These are phyloP conservation scores for Herpetomonas muscarum DNA, from an alignment of 208 protist genomes.

Conservation along the genomic window DNA sequence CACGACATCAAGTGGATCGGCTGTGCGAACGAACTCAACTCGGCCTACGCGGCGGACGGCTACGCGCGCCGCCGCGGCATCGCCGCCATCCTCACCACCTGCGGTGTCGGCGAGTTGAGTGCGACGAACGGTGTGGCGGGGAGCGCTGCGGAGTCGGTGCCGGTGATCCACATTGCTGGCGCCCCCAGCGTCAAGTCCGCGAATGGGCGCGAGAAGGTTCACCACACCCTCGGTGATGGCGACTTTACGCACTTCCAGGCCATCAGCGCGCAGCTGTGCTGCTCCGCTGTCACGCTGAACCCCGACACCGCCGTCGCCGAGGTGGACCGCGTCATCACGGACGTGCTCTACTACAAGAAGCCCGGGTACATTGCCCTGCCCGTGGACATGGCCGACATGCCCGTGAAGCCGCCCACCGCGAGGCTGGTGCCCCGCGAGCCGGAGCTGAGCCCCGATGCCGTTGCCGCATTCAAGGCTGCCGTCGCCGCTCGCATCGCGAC, in stretches of 20 bases:
- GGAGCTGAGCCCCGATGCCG: conserved; percentile 18
- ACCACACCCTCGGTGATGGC: conserved; percentile 24
- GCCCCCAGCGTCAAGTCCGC: conserved; percentile 4
- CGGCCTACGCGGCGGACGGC: conserved; percentile 52
- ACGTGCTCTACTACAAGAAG: conserved; percentile 25
- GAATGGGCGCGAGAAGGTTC: conserved; percentile 8
- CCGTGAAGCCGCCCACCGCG: conserved; percentile 26
- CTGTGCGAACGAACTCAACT: conserved; percentile 56
- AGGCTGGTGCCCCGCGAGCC: conserved; percentile 21
- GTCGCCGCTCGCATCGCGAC: conserved; percentile 12
- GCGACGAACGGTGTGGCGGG: conserved; percentile 15
- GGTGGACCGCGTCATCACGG: conserved; percentile 22
- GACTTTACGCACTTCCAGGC: conserved; percentile 18
- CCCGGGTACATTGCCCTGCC: conserved; percentile 25
- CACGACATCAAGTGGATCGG: conserved; percentile 54
- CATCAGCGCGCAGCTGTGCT: conserved; percentile 18
- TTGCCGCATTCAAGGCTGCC: conserved; percentile 25
- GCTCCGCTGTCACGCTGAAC: conserved; percentile 16
- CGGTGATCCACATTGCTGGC: conserved; percentile 21
- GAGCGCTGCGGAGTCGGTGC: conserved; percentile 11
- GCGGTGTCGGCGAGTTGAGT: conserved; percentile 23
- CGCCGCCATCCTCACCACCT: conserved; percentile 17
- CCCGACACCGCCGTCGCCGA: conserved; percentile 14
- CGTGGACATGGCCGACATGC: conserved; percentile 28
- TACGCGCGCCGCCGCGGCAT: conserved; percentile 33